A percentile compares a stretch with the other conserved stretches of the same genome.
Evolutionary conservation across 306 rosid species (phyloP).

Genomic region (Medicago arabica): DNA sequence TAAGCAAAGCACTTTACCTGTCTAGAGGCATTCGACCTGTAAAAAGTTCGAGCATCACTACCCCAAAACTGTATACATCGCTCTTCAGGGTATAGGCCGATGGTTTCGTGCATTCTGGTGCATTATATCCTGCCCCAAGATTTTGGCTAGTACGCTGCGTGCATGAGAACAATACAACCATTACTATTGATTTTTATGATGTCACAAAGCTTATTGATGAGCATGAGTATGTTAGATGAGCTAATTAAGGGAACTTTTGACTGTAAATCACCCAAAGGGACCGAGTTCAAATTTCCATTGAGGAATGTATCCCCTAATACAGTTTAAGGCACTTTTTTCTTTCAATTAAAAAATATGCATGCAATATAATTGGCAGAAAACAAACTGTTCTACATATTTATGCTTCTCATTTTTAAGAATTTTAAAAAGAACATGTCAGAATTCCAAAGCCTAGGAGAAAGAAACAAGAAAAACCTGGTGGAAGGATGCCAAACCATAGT

Average conservation of each 20-base stretch:
- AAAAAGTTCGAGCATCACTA: slow-evolving; percentile 86
- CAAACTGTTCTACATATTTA: not conserved
- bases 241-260: slow-evolving; percentile 2
- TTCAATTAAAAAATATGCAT: not conserved
- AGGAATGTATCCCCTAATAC: not conserved
- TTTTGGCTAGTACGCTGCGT: slow-evolving; percentile 70
- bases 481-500: slow-evolving; percentile 80
- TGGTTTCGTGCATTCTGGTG: slow-evolving; percentile 83
- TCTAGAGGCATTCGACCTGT: slow-evolving; percentile 88
- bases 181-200: slow-evolving; percentile 9
- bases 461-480: slow-evolving; percentile 64
- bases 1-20: slow-evolving; percentile 51
- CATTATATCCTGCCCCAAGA: slow-evolving; percentile 81
- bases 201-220: not conserved
- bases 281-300: not conserved
- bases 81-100: slow-evolving; percentile 72
- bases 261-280: not conserved
- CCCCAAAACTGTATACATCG: slow-evolving; percentile 88
- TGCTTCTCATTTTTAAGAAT: slow-evolving; percentile 7
- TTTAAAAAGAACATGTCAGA: slow-evolving; percentile 1
- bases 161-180: not conserved
- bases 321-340: not conserved
- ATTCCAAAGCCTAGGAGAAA: slow-evolving; percentile 3
- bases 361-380: slow-evolving; percentile 25
- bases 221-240: slow-evolving; percentile 1